phyloP scores from a whole-genome alignment of 129 eudicot species.

The Artemisia tridentata region DNA sequence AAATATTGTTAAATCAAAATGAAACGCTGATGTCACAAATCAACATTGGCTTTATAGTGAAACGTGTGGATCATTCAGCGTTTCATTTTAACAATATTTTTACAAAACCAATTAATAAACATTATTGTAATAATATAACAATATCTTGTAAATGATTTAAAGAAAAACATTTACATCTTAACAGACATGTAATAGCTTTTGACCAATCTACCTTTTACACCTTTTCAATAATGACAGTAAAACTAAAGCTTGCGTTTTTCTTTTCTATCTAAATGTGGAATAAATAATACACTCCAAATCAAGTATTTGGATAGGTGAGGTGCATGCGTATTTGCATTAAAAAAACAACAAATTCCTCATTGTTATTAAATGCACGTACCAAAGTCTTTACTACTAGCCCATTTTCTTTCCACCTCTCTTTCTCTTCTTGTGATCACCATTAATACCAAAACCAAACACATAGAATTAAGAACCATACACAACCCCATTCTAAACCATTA shows the following conservation, averaged over 20 bases:
- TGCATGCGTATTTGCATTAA: conserved; percentile 46
- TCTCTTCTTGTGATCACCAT: conserved; percentile 32
- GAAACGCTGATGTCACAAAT: no score
- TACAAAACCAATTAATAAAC: no score
- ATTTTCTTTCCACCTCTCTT: conserved; percentile 62
- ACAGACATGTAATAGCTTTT: no score
- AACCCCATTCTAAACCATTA: conserved; percentile 20
- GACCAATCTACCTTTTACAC: not conserved
- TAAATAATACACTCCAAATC: conserved; percentile 17
- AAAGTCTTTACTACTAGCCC: conserved; percentile 46
- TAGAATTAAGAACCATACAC: conserved; percentile 23
- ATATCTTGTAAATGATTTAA: no score
- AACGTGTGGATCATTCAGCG: no score
- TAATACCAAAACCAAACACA: conserved; percentile 31
- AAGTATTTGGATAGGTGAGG: conserved; percentile 26
- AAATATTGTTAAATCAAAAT: no score
- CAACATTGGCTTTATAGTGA: no score
- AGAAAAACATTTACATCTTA: no score
- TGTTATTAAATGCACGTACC: conserved; percentile 56
- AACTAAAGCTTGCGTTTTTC: not conserved
- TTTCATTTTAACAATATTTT: no score
- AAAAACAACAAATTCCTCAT: conserved; percentile 40
- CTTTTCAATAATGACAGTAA: not conserved
- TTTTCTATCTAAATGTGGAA: not conserved
- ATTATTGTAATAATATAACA: no score